Evolutionary conservation across 495 filamentous ascomycete genomes (phyloP).

Genomic region (Aspergillus ellipticus): DNA sequence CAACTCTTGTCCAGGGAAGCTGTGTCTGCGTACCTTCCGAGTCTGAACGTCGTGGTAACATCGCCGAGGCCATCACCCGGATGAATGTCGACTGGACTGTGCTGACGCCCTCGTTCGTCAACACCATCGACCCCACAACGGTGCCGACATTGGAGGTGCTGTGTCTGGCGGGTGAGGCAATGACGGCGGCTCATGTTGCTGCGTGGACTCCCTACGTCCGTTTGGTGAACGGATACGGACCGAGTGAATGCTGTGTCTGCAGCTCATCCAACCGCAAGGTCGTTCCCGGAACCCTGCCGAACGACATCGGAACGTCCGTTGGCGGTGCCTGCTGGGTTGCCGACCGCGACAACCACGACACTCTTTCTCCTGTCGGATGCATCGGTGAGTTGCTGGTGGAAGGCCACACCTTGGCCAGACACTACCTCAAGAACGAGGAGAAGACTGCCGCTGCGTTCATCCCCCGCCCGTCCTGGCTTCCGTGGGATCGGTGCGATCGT

Average conservation of each 20-base stretch:
- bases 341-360: slow-evolving; percentile 30
- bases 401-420: slow-evolving; percentile 35
- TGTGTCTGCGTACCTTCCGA: background rate
- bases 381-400: slow-evolving; percentile 43
- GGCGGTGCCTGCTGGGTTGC: slow-evolving; percentile 32
- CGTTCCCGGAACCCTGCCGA: background rate
- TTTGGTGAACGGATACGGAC: slow-evolving; percentile 55
- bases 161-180: background rate
- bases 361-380: slow-evolving; percentile 36
- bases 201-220: slow-evolving; percentile 42
- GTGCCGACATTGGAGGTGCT: background rate
- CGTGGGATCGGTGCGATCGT: slow-evolving; percentile 3
- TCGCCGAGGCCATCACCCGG: background rate
- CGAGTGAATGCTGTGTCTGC: slow-evolving; percentile 39
- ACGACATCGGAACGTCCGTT: slow-evolving; percentile 2
- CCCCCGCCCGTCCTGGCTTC: slow-evolving; percentile 46
- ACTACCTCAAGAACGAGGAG: slow-evolving; percentile 36
- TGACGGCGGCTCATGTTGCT: background rate
- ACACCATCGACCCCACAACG: background rate
- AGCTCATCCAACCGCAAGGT: slow-evolving; percentile 2
- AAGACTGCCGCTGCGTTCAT: slow-evolving; percentile 38
- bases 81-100: background rate
- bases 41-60: background rate
- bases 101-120: background rate
- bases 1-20: background rate